These are phyloP conservation scores for Calonectria honghensis DNA, from an alignment of 2,329 filamentous ascomycete genomes.

Conservation along the genomic window DNA sequence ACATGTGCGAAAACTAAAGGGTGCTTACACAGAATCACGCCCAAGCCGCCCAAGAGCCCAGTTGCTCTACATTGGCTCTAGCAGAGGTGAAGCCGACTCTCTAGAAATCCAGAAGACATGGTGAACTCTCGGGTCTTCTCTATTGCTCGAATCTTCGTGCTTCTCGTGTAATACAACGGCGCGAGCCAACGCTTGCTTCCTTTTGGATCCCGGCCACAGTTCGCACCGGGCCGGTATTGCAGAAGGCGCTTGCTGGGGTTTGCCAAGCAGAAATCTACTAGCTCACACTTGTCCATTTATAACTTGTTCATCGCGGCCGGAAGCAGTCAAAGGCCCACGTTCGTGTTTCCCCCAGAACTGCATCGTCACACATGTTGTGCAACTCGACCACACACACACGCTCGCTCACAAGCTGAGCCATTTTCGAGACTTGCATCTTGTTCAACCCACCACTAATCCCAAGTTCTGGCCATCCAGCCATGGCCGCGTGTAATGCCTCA, in stretches of 20 bases:
- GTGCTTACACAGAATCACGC: background rate
- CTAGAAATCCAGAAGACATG: background rate
- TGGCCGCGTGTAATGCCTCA: conserved; percentile 1
- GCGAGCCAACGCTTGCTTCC: background rate
- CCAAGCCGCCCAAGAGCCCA: background rate
- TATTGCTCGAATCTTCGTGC: background rate
- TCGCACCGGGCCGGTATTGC: background rate
- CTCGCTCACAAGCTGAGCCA: conserved; percentile 14
- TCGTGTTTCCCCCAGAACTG: background rate
- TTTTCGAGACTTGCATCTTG: conserved; percentile 15
- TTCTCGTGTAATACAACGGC: background rate
- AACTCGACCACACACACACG: background rate
- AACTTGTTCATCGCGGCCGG: background rate
- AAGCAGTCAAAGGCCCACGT: background rate
- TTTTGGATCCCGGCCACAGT: background rate
- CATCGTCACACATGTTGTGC: background rate
- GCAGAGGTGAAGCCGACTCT: background rate
- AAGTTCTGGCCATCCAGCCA: conserved; percentile 1
- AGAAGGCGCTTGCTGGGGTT: background rate
- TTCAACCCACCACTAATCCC: conserved; percentile 3
- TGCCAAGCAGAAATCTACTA: background rate
- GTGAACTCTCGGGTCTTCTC: too few species aligned
- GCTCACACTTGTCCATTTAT: background rate
- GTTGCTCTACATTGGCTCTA: background rate
- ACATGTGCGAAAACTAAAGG: background rate